A percentile compares a stretch with the other conserved stretches of the same genome.
These are phyloP conservation scores for Bipolaris zeicola DNA, from an alignment of 2,329 filamentous ascomycete genomes.

Conservation along the genomic window DNA sequence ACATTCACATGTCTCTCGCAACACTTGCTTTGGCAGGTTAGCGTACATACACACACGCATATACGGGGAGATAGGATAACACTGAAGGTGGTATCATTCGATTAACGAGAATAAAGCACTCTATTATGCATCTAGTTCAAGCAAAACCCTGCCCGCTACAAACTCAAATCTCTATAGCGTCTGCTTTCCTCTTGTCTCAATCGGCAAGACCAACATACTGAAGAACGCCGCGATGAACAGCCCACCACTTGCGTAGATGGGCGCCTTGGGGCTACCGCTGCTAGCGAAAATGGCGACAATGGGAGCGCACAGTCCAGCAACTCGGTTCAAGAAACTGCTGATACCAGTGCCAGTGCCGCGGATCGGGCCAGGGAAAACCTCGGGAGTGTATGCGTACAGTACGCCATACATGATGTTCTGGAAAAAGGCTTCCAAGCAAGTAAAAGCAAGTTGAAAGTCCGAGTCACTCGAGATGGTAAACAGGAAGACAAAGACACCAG, in stretches of 20 bases:
- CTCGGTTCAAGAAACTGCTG: constrained; percentile 71
- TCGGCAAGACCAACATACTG: constrained; percentile 51
- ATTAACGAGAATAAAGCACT: neutral
- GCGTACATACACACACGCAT: neutral
- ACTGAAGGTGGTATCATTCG: neutral
- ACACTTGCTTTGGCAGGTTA: neutral
- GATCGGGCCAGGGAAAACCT: constrained; percentile 75
- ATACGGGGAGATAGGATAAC: neutral
- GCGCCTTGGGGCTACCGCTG: constrained; percentile 46
- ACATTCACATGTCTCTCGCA: neutral
- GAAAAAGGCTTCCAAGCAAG: constrained; percentile 71
- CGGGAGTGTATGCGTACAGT: constrained; percentile 76
- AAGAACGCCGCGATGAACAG: constrained; percentile 53
- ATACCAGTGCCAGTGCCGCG: constrained; percentile 75
- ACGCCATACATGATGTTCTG: constrained; percentile 68
- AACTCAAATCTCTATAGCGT: constrained; percentile 38
- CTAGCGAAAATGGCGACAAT: constrained; percentile 63
- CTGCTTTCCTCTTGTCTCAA: constrained; percentile 53
- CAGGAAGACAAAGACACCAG: constrained; percentile 71
- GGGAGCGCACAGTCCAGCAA: constrained; percentile 71
- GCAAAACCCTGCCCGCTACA: neutral
- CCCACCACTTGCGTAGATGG: constrained; percentile 52
- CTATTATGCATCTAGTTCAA: neutral
- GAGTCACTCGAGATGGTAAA: constrained; percentile 65
- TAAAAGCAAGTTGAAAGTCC: constrained; percentile 66